Base-by-base conservation (phyloP, 306 rosid genomes). In the Sindora glabra region DNA sequence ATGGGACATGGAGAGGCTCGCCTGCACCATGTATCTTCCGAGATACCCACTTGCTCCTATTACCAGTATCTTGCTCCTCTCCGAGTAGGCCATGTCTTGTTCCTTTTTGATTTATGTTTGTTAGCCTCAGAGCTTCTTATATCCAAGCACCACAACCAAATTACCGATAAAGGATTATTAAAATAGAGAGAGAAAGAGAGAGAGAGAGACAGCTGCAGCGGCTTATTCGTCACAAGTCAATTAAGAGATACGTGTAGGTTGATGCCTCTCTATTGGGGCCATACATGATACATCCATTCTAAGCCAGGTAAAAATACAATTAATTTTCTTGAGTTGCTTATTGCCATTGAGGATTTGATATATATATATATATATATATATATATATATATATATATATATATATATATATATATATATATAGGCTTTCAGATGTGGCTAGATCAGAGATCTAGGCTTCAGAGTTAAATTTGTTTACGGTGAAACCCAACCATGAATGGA, bases 21-120 rank as follows among this genome's bases (percentile, higher is more conserved):
- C 82, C 68, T 60, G 68, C 27, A 72, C 77, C 79, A 72, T 72
- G 82, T 41, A 68, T 37, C 53, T 62, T 3, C 79, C 85, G 1
- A 80, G 77, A 56, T 80, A 56, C 6, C 81, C 74, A 1, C 68
- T 75, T 22, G 65, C 68, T 40, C 79, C 85, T 14, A 75, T 3
- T 29, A 75, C 64, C 7, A 73, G 13, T 8, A 77, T 57, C 62
- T 73, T 77, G 70, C 67, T 68, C 57, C 73, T 77, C 33, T 74
- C 42, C n/a, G 13, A 27, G 14, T n/a, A 18, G 6, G 10, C 54
- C 59, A 48, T 48, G 50, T 5, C 38, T 18, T 12, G 2, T 16
- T 8, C 16, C 7, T 16, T 2, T 5, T 51, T 51, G 13, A 51
- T 27, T 14, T 26, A 3, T 6, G 6, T 6, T 26, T 26, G 4